Evolutionary conservation across 495 filamentous ascomycete genomes (phyloP).

Genomic region (Penicillium parvum): DNA sequence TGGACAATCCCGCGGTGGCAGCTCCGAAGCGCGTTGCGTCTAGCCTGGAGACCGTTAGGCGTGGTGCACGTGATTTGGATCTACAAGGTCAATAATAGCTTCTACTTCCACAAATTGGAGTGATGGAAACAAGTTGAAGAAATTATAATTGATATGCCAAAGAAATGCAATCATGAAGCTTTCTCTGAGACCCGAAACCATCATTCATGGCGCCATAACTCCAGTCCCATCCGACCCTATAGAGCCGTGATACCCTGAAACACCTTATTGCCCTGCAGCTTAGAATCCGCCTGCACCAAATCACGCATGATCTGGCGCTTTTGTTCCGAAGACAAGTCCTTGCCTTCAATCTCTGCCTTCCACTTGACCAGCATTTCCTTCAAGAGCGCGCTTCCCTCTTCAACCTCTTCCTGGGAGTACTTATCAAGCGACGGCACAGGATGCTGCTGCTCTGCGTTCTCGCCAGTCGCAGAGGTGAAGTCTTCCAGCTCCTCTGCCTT

Average conservation of each 20-base stretch:
- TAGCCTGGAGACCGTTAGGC: constrained; percentile 13
- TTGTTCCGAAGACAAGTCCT: constrained; percentile 63
- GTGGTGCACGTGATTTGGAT: constrained; percentile 21
- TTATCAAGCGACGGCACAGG: constrained; percentile 40
- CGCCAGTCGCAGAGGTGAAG: constrained; percentile 59
- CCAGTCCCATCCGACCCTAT: constrained; percentile 30
- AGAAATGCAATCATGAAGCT: background rate
- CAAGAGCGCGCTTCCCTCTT: constrained; percentile 81
- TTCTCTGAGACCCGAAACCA: too few species aligned
- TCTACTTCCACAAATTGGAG: background rate
- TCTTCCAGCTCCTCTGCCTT: constrained; percentile 98
- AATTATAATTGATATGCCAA: background rate
- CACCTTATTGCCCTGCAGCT: constrained; percentile 76
- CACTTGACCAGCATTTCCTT: constrained; percentile 83
- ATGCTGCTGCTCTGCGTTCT: constrained; percentile 57
- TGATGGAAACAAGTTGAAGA: background rate
- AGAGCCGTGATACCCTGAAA: constrained; percentile 83
- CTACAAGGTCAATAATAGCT: background rate
- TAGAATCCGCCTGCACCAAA: constrained; percentile 65
- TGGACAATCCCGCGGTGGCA: constrained; percentile 5
- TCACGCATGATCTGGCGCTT: constrained; percentile 77
- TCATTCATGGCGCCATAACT: constrained; percentile 15
- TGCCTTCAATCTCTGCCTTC: constrained; percentile 74
- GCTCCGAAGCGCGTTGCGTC: constrained; percentile 17
- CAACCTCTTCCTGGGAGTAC: constrained; percentile 79